Evolutionary conservation across 345 rosid genomes (phyloP).

Genomic region (Jatropha curcas): DNA sequence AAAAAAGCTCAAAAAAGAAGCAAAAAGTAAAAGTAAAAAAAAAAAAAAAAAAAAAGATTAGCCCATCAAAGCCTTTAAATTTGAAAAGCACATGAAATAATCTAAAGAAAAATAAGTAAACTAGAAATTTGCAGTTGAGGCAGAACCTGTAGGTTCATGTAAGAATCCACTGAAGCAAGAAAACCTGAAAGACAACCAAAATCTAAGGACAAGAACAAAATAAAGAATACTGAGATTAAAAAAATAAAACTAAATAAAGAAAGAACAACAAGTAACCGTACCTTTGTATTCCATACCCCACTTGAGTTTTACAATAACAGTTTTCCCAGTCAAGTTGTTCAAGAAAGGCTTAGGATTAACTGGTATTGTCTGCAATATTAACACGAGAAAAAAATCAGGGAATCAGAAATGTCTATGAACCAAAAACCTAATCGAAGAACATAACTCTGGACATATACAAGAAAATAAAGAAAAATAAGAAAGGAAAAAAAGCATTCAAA

Average conservation of each 20-base stretch:
- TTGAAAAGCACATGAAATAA: not conserved
- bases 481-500: not conserved
- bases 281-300: slow-evolving; percentile 98
- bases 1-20: no score
- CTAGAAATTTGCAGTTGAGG: not conserved
- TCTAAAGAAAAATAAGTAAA: not conserved
- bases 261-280: not conserved
- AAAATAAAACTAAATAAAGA: not conserved
- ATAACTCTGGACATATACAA: not conserved
- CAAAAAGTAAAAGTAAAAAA: no score
- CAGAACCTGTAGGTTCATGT: slow-evolving; percentile 89
- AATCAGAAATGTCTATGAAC: no score
- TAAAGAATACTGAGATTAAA: not conserved
- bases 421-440: no score
- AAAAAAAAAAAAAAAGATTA: no score
- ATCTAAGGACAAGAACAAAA: not conserved
- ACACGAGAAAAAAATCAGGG: not conserved
- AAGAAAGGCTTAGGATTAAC: slow-evolving; percentile 84
- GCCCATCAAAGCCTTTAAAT: not conserved
- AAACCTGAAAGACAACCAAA: slow-evolving; percentile 46
- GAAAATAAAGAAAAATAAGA: not conserved
- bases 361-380: slow-evolving; percentile 58
- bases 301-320: slow-evolving; percentile 75
- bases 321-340: slow-evolving; percentile 83
- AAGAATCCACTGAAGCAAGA: slow-evolving; percentile 89